Base-by-base conservation (phyloP, 169 alveolate genomes). In the Toxoplasma gondii region DNA sequence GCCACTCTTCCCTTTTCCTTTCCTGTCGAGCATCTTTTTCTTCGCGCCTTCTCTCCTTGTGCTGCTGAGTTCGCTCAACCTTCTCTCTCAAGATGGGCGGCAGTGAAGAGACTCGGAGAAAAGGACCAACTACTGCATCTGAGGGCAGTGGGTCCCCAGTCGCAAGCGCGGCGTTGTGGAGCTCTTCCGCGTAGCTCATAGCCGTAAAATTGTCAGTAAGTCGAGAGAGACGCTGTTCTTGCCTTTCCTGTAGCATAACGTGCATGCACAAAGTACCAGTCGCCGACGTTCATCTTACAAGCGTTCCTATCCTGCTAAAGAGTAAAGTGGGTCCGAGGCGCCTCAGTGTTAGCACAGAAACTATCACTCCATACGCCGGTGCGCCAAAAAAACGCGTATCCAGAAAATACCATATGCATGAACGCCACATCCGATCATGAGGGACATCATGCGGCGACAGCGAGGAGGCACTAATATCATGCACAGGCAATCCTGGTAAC, bases 171-270 rank as follows among this genome's bases (percentile, higher is more conserved):
- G 90, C 90, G 54, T 29, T 19, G n/a, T 36, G 90, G 22, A 82
- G 90, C 90, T 82, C 90, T 16, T 82, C 90, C 36, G 90, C 90
- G 27, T 82, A 82, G 67, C 90, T 82, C 38, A 38, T 16, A 10
- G 90, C 67, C 31, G 90, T 82, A n/a, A 82, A 82, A 41, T 29
- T 82, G 34, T 82, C 90, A 27, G 41, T 82, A 38, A 82, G 36
- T 31, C 90, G 90, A n/a, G 70, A 17, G 27, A 82, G 34, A 41
- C 90, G 90, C 67, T 82, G 69, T 41, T 82, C 69, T n/a, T 82
- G 90, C n/a, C 90, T 43, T 41, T 82, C 90, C 90, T 82, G 69
- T 0, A 12, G 34, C 53, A 78, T 44, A 78, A 44, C 87, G n/a
- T 64, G 0, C n/a, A 49, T 1, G 58, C 58, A 49, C 58, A 49